phyloP scores from a whole-genome alignment of 257 asterid species.

The Linaria vulgaris region DNA sequence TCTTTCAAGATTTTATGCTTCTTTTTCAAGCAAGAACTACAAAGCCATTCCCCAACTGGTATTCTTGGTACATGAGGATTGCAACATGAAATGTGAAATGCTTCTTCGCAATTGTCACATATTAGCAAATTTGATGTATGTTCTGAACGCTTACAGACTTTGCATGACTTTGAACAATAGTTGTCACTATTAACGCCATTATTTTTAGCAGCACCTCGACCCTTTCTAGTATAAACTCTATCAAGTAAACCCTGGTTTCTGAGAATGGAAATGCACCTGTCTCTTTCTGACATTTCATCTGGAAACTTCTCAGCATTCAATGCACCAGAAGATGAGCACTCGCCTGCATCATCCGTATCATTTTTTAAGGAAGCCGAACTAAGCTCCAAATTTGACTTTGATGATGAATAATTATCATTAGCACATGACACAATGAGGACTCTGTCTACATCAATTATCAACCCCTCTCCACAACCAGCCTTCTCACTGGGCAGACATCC shows the following conservation, averaged over 20 bases:
- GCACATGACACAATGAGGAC: slow-evolving; percentile 29
- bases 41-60: slow-evolving; percentile 77
- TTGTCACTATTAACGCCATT: slow-evolving; percentile 27
- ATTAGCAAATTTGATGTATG: slow-evolving; percentile 58
- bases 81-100: slow-evolving; percentile 78
- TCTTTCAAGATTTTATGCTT: slow-evolving; percentile 56
- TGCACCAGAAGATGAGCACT: slow-evolving; percentile 58
- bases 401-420: slow-evolving; percentile 53
- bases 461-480: slow-evolving; percentile 34
- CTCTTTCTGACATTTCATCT: slow-evolving; percentile 60
- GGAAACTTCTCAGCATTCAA: slow-evolving; percentile 34
- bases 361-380: slow-evolving; percentile 37
- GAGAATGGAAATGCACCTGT: slow-evolving; percentile 60
- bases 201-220: slow-evolving; percentile 32
- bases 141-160: slow-evolving; percentile 48
- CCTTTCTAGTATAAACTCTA: slow-evolving; percentile 25
- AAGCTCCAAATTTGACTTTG: slow-evolving; percentile 45
- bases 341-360: slow-evolving; percentile 43
- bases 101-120: slow-evolving; percentile 77
- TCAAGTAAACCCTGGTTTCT: slow-evolving; percentile 57
- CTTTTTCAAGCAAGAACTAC: slow-evolving; percentile 71
- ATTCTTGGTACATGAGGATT: slow-evolving; percentile 48
- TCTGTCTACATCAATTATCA: slow-evolving; percentile 31
- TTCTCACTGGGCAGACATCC: slow-evolving; percentile 34
- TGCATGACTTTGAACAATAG: slow-evolving; percentile 58